These are phyloP conservation scores for Excoecaria cochinchinensis DNA, from an alignment of 345 rosid genomes.

Conservation along the genomic window DNA sequence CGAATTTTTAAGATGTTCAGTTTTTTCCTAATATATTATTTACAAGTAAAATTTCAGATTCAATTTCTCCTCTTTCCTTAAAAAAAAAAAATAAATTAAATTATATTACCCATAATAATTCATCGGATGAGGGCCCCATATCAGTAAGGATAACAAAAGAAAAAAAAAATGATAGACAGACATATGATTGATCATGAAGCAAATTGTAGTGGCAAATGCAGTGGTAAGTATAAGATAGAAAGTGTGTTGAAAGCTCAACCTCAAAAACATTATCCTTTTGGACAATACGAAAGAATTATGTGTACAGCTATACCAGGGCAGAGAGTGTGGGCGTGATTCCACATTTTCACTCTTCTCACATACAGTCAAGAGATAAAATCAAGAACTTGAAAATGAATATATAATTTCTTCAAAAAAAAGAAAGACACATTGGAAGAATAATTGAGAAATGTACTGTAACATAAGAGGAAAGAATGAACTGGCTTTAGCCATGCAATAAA, in stretches of 20 bases:
- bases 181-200: not conserved
- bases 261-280: constrained; percentile 34
- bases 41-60: not conserved
- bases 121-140: constrained; percentile 9
- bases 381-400: not conserved
- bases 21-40: not conserved
- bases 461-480: not conserved
- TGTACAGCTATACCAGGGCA: too few species aligned
- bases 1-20: not conserved
- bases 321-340: too few species aligned
- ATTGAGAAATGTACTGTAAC: not conserved
- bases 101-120: too few species aligned
- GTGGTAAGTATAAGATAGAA: not conserved
- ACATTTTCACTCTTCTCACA: too few species aligned
- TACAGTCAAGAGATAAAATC: not conserved
- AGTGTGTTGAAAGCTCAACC: constrained; percentile 26
- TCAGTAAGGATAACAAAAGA: too few species aligned
- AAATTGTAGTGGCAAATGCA: not conserved
- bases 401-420: not conserved
- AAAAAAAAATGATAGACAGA: not conserved
- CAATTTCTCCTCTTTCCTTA: too few species aligned
- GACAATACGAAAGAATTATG: too few species aligned
- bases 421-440: not conserved
- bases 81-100: too few species aligned
- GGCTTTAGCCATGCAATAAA: constrained; percentile 1